phyloP scores from a whole-genome alignment of 2,329 filamentous ascomycete genomes.

The Myriosclerotinia duriaeana region DNA sequence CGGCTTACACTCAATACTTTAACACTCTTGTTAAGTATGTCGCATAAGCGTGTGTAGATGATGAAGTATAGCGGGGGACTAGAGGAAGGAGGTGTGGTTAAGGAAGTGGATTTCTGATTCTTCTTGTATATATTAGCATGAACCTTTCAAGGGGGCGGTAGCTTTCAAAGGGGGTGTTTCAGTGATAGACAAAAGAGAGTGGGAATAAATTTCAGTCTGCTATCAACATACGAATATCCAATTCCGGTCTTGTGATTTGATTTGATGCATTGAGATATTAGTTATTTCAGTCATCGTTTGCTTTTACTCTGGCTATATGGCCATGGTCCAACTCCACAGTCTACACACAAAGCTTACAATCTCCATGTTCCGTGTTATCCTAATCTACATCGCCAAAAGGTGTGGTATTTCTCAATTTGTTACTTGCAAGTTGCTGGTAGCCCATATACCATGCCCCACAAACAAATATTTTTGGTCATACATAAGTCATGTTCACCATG shows the following conservation, averaged over 20 bases:
- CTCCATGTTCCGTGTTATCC: neutral
- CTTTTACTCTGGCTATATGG: neutral
- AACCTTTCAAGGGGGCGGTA: neutral
- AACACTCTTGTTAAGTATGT: constrained; percentile 14
- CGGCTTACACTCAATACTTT: constrained; percentile 36
- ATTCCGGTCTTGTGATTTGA: neutral
- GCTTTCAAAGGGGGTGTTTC: neutral
- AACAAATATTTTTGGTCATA: neutral
- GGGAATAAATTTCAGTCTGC: neutral
- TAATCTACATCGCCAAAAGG: neutral
- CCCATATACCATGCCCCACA: neutral
- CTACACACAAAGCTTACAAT: no score
- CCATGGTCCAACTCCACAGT: no score
- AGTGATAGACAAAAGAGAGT: neutral
- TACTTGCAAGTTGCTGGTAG: neutral
- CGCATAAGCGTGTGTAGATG: constrained; percentile 6
- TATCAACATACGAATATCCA: neutral
- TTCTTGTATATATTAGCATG: constrained; percentile 17
- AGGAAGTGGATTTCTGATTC: constrained; percentile 15
- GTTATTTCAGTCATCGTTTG: neutral
- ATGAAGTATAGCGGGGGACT: neutral
- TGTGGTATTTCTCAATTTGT: no score
- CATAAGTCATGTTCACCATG: neutral
- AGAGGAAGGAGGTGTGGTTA: neutral
- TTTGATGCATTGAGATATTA: neutral